A percentile compares a stretch with the other conserved stretches of the same genome.
Evolutionary conservation across 164 flowering plant genomes (phyloP).

Genomic region (Sedum album): DNA sequence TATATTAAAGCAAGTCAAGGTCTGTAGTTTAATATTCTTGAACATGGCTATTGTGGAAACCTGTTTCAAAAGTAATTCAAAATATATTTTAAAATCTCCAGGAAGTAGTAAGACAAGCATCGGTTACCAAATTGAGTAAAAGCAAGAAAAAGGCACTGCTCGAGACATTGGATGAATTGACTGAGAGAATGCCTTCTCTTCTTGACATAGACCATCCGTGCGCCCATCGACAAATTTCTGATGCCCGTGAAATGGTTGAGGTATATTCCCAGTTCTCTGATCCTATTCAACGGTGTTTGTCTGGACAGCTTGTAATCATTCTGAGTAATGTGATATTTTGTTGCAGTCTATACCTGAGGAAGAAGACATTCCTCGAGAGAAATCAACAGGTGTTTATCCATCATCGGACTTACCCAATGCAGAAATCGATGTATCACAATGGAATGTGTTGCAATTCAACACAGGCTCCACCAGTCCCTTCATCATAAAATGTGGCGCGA

Average conservation of each 20-base stretch:
- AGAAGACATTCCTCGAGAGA: constrained; percentile 37
- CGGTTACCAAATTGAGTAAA: constrained; percentile 49
- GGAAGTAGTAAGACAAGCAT: constrained; percentile 69
- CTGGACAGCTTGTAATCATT: not conserved
- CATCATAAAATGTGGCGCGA: constrained; percentile 93
- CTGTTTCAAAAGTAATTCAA: not conserved
- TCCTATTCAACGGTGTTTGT: not conserved
- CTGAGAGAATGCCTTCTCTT: constrained; percentile 87
- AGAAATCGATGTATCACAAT: constrained; percentile 79
- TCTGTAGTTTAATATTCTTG: constrained; percentile 11
- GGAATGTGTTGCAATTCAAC: constrained; percentile 96
- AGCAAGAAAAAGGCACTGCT: constrained; percentile 72
- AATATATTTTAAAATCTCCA: constrained; percentile 17
- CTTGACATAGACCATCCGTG: constrained; percentile 95
- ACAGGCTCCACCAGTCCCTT: constrained; percentile 85
- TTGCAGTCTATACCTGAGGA: constrained; percentile 68
- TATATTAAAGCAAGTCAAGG: constrained; percentile 93
- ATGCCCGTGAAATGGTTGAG: constrained; percentile 66
- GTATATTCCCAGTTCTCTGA: constrained; percentile 20
- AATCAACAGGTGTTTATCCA: constrained; percentile 22
- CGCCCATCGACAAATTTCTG: constrained; percentile 77
- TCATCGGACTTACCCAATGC: constrained; percentile 29
- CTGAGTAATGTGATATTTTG: not conserved
- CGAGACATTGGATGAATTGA: constrained; percentile 67
- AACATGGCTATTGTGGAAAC: not conserved